Evolutionary conservation across 371 early-diverging fungal genomes (phyloP), one percentile per base, ranked within the genome.

Genomic region (Entomophthora muscae): DNA sequence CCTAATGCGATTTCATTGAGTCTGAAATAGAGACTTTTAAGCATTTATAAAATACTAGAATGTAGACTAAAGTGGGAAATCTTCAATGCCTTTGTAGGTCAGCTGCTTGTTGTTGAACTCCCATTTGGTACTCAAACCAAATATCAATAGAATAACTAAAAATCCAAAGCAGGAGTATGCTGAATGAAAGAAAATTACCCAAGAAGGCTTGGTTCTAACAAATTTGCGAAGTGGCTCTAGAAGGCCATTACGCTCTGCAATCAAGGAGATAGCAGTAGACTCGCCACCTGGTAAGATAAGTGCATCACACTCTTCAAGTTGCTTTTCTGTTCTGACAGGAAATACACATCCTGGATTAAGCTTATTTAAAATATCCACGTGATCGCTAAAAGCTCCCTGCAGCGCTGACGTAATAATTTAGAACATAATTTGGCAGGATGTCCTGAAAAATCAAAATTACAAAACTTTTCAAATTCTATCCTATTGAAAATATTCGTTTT

Each of bases 241-340:
- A 66, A 91, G 73, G 5, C 83, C 83, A 32, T 81, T 82, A 32
- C 88, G 78, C 66, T 92, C 93, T 7, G 93, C 94, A 61, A 93
- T 81, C 54, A 93, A 70, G 1, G 91, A 85, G 77, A 96, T 96
- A 0, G 95, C 75, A 0, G 95, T 96, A 5, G 88, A 87, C 69
- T 96, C 97, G 31, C 97, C 97, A 32, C 97, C 97, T 1, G 95
- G 95, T 61, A 96, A 84, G 61, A 96, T 83, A 24, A 96, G 78
- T 1, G 84, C 94, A 73, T 96, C 94, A 24, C 93, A 64, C 30
- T 75, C 72, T 31, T 80, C 75, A 13, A 88, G 66, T 63, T 85
- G 78, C 24, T 80, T 78, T 29, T 70, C 71, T 5, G 84, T 92
- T 21, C 86, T 78, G 54, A 94, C 82, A n/a, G n/a, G n/a, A n/a